Evolutionary conservation across 331 rosid species (phyloP).

Genomic region (Rhamnella rubrinervis): DNA sequence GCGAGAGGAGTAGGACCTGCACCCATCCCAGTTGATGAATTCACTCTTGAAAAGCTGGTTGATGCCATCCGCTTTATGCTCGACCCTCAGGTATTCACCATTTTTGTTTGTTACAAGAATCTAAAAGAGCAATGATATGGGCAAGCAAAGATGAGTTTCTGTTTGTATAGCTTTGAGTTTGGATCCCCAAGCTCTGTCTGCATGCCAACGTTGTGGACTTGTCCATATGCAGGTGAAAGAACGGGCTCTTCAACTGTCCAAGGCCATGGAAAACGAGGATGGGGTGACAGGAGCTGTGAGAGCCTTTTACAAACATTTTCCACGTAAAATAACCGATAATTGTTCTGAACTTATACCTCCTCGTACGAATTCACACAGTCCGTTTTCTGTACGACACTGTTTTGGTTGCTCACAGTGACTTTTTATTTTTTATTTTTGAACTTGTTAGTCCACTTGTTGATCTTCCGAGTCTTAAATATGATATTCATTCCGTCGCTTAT

Average conservation of each 20-base stretch:
- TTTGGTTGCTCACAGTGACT: conserved; percentile 36
- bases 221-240: conserved; percentile 52
- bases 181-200: background rate
- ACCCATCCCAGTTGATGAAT: conserved; percentile 74
- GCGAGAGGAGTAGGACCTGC: conserved; percentile 90
- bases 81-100: conserved; percentile 58
- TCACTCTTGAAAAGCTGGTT: conserved; percentile 64
- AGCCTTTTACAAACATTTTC: conserved; percentile 76
- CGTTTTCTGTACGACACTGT: conserved; percentile 35
- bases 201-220: background rate
- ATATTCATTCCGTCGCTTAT: too few species aligned
- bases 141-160: too few species aligned
- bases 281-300: conserved; percentile 78
- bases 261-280: conserved; percentile 77
- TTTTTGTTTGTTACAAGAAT: background rate
- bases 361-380: background rate
- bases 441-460: too few species aligned
- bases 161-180: too few species aligned
- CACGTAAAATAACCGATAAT: background rate
- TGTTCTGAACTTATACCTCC: conserved; percentile 2
- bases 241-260: conserved; percentile 60
- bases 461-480: too few species aligned
- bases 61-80: conserved; percentile 76
- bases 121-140: background rate
- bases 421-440: too few species aligned